phyloP scores from a whole-genome alignment of 2,329 filamentous ascomycete species.

The Apiospora phragmitis region DNA sequence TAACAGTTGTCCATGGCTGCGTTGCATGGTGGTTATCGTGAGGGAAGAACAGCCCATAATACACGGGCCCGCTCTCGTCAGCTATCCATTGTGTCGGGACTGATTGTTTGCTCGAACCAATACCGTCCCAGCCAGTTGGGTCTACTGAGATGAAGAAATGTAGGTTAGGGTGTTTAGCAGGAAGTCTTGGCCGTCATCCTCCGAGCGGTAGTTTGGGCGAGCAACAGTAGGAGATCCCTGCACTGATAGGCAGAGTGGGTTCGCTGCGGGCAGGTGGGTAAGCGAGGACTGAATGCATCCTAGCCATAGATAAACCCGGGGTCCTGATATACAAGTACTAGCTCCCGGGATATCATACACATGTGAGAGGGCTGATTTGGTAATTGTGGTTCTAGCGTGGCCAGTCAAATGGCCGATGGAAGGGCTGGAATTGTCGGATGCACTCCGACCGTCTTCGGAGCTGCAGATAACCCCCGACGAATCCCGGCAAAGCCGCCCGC shows the following conservation, averaged over 20 bases:
- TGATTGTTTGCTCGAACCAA: not conserved
- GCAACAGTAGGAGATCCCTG: not conserved
- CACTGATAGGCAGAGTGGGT: constrained; percentile 4
- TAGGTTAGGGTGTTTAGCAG: not conserved
- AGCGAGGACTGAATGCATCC: not conserved
- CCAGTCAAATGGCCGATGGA: not conserved
- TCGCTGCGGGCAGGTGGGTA: not conserved
- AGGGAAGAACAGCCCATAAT: not conserved
- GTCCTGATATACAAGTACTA: not conserved
- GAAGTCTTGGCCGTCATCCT: not conserved
- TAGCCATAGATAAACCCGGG: not conserved
- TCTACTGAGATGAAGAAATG: not conserved
- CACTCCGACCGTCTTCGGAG: not conserved
- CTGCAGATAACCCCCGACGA: not conserved
- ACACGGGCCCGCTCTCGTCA: not conserved
- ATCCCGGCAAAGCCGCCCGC: not conserved
- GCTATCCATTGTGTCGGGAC: not conserved
- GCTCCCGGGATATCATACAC: not conserved
- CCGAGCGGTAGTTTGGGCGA: not conserved
- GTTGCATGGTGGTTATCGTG: not conserved
- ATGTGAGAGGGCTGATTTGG: not conserved
- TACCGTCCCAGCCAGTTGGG: not conserved
- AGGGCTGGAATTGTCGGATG: not conserved
- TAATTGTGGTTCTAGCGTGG: not conserved
- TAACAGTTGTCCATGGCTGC: not conserved